Percentiles rank a stretch among this genome's conserved stretches.
phyloP scores from a whole-genome alignment of 257 asterid species.

The Haberlea rhodopensis region DNA sequence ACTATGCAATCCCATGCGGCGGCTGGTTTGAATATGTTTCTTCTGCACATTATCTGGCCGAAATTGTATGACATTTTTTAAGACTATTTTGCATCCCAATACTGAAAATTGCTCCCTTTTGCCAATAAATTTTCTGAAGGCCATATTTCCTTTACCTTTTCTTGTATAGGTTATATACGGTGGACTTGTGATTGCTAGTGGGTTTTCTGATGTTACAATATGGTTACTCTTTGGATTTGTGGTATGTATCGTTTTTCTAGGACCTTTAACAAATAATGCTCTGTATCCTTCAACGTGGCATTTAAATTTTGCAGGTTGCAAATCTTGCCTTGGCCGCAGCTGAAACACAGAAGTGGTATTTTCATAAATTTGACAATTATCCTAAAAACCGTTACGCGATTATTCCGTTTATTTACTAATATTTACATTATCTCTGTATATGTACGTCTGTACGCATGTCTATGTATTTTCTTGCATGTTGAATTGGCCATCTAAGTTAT shows the following conservation, averaged over 20 bases:
- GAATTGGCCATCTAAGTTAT: background rate
- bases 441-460: background rate
- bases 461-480: background rate
- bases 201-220: constrained; percentile 60
- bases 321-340: constrained; percentile 74
- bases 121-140: too few species aligned
- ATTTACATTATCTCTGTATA: background rate
- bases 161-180: constrained; percentile 74
- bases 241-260: constrained; percentile 47
- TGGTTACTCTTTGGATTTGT: constrained; percentile 74
- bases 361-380: constrained; percentile 68
- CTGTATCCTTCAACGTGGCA: background rate
- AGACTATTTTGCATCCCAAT: background rate
- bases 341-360: constrained; percentile 88
- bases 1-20: constrained; percentile 66
- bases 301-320: constrained; percentile 62
- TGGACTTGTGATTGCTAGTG: constrained; percentile 77
- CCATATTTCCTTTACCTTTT: constrained; percentile 14
- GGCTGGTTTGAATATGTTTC: constrained; percentile 95
- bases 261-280: constrained; percentile 9
- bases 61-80: constrained; percentile 51
- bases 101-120: background rate
- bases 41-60: constrained; percentile 91
- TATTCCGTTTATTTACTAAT: constrained; percentile 54
- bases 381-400: constrained; percentile 64